These are phyloP conservation scores for Coprinopsis marcescibilis DNA, from an alignment of 768 basidiomycete species.

Conservation along the genomic window DNA sequence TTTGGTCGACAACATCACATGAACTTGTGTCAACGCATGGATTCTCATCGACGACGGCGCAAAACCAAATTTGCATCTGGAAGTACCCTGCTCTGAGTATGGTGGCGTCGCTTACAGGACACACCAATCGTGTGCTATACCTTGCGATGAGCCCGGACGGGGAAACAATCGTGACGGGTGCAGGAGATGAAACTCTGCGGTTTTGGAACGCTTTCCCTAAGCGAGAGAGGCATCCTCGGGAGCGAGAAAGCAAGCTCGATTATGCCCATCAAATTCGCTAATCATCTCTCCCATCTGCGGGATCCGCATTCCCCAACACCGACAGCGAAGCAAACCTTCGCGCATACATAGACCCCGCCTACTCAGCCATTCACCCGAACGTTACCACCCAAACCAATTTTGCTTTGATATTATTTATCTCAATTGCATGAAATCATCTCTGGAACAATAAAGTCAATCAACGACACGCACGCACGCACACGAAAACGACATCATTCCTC, in stretches of 20 bases:
- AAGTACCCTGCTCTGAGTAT: slow-evolving; percentile 90
- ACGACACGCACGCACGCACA: not conserved
- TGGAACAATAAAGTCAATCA: not conserved
- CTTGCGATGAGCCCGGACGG: slow-evolving; percentile 98
- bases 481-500: not conserved
- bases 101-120: slow-evolving; percentile 92
- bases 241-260: slow-evolving; percentile 41
- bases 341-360: not conserved
- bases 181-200: slow-evolving; percentile 92
- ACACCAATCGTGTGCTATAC: slow-evolving; percentile 91
- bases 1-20: slow-evolving; percentile 93
- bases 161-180: slow-evolving; percentile 96
- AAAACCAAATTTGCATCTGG: slow-evolving; percentile 97
- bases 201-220: slow-evolving; percentile 99
- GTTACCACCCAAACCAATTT: not conserved
- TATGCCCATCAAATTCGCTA: slow-evolving; percentile 51
- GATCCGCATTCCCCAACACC: not conserved
- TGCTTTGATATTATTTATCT: slow-evolving; percentile 1
- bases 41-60: slow-evolving; percentile 87
- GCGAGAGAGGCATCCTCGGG: slow-evolving; percentile 40
- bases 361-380: not conserved
- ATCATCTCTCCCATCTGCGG: slow-evolving; percentile 6
- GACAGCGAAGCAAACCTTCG: not conserved
- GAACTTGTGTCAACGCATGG: slow-evolving; percentile 98
- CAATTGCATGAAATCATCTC: not conserved